These are phyloP conservation scores for Lactarius deliciosus DNA, from an alignment of 768 basidiomycete species.

Conservation along the genomic window DNA sequence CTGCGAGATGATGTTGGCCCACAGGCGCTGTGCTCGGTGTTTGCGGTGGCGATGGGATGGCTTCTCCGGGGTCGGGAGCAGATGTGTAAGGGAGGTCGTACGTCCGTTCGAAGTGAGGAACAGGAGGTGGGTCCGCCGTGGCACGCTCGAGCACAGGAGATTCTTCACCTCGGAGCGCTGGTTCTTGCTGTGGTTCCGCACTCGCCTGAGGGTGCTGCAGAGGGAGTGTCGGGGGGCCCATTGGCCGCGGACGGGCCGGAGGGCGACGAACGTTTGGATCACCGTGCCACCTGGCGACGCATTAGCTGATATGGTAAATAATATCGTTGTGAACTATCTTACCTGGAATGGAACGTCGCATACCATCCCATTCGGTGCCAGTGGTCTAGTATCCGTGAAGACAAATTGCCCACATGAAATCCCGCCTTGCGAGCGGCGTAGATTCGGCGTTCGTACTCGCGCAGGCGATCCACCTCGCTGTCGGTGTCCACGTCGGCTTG, in stretches of 20 bases:
- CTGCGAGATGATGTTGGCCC: constrained; percentile 18
- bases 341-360: constrained; percentile 68
- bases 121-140: constrained; percentile 24
- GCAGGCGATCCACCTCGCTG: constrained; percentile 61
- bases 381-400: constrained; percentile 70
- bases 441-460: constrained; percentile 72
- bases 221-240: constrained; percentile 28
- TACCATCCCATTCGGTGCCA: constrained; percentile 83
- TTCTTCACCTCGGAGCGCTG: constrained; percentile 25
- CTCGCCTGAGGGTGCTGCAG: constrained; percentile 22
- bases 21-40: constrained; percentile 27
- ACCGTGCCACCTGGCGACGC: constrained; percentile 28
- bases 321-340: constrained; percentile 24
- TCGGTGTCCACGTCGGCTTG: constrained; percentile 42
- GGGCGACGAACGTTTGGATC: constrained; percentile 30
- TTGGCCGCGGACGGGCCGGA: constrained; percentile 26
- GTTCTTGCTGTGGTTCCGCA: constrained; percentile 21
- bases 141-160: constrained; percentile 24
- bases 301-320: constrained; percentile 1
- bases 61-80: constrained; percentile 27
- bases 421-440: constrained; percentile 62
- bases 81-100: constrained; percentile 21
- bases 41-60: constrained; percentile 29
- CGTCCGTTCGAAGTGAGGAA: constrained; percentile 26
- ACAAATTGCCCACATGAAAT: constrained; percentile 72